Base-by-base conservation (phyloP, 768 basidiomycete species). In the Cantharellus cinnabarinus region DNA sequence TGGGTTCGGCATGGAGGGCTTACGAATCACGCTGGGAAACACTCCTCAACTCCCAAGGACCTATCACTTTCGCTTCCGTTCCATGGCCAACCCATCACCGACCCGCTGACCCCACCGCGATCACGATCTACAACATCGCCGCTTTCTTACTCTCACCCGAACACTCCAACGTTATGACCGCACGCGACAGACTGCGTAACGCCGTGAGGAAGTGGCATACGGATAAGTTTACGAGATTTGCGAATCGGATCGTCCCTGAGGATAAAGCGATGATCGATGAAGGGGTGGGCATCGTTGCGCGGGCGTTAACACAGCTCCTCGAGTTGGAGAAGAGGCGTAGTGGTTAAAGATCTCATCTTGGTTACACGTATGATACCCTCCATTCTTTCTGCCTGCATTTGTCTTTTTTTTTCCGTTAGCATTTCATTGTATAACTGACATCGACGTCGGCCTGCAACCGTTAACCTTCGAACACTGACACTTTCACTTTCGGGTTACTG, bases 21-120 rank as follows among this genome's bases (percentile, higher is more conserved):
- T 57, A 57, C 56, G 56, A 57, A 14, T 5, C 56, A 5, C 56
- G 35, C 56, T 57, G 56, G 56, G 40, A 38, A 7, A 37, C 56
- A 5, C 41, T 57, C 1, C 10, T 37, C 14, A 10, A 54, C 7
- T 10, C 7, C 7, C 10, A 7, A 10, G 10, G 35, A 37, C 52
- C 37, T 5, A 39, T 57, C 35, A 40, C 56, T 5, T 57, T 57
- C 40, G 38, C 38, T 42, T 15, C 5, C 40, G 38, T 57, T 41
- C 56, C 56, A 37, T 57, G 56, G 56, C 56, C 56, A 5, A 15
- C 42, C 7, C 35, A 14, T 7, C 52, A 54, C 38, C 52, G 10
- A 7, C 52, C 52, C 7, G 7, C 52, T 37, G 7, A 10, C 7
- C 52, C 38, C 7, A 37, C 10, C 35, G 52, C 52, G 14, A 10